Conservation (phyloP, 495 filamentous ascomycete species). For the Neurospora tetrasperma region DNA sequence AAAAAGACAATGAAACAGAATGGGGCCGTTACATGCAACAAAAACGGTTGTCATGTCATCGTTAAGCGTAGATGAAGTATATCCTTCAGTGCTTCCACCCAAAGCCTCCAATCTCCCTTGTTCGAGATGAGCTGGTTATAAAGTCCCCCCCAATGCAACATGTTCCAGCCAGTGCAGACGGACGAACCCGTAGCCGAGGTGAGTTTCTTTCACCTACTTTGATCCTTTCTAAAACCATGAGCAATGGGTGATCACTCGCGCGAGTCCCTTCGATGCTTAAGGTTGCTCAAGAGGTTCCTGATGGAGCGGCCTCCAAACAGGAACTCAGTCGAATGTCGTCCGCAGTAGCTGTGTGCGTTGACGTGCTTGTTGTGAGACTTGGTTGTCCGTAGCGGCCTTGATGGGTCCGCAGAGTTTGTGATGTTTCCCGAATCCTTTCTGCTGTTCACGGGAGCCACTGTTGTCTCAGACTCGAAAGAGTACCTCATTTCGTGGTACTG, state of each 20-base stretch:
- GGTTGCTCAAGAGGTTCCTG: slow-evolving; percentile 17
- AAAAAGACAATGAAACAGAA: neutral
- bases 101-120: neutral
- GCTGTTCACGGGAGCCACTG: slow-evolving; percentile 1
- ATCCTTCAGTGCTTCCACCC: neutral
- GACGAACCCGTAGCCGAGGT: slow-evolving; percentile 1
- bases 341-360: slow-evolving; percentile 29
- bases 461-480: slow-evolving; percentile 7
- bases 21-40: neutral
- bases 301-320: slow-evolving; percentile 20
- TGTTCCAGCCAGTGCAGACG: slow-evolving; percentile 14
- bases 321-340: slow-evolving; percentile 24
- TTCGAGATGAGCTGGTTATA: neutral
- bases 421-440: slow-evolving; percentile 8
- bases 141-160: slow-evolving; percentile 3
- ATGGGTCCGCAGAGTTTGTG: neutral
- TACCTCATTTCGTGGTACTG: slow-evolving; percentile 1
- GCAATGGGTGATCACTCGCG: neutral
- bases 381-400: neutral
- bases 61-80: neutral
- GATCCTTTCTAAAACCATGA: neutral
- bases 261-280: slow-evolving; percentile 8
- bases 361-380: slow-evolving; percentile 8
- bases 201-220: neutral
- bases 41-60: neutral